phyloP scores from a whole-genome alignment of 1,139 yeast genomes.

The Chernovozyma aurita region DNA sequence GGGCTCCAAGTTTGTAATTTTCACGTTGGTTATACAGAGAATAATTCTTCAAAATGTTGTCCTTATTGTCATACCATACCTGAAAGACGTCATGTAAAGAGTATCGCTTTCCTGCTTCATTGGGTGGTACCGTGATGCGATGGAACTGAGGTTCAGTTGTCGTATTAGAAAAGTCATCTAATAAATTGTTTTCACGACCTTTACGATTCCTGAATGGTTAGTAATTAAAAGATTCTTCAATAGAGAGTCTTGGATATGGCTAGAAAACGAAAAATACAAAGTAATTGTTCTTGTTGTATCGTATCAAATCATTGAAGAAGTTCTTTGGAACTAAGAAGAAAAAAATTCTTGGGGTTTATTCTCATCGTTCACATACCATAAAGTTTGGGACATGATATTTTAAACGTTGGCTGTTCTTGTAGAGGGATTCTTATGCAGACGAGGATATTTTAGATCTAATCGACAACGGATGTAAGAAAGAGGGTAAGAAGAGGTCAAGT shows the following conservation, averaged over 20 bases:
- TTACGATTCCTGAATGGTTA: conserved; percentile 5
- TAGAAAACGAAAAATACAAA: neutral
- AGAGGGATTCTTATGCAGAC: too few species aligned
- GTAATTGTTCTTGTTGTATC: neutral
- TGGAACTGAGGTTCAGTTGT: conserved; percentile 4
- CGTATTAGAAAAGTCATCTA: neutral
- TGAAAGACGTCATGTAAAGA: conserved; percentile 50
- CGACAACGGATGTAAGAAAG: too few species aligned
- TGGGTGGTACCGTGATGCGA: conserved; percentile 28
- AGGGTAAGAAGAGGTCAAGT: too few species aligned
- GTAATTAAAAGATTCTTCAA: conserved; percentile 1
- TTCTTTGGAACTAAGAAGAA: too few species aligned
- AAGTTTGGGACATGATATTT: conserved; percentile 8
- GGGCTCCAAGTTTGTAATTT: conserved; percentile 26
- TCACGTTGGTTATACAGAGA: conserved; percentile 22
- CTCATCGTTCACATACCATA: conserved; percentile 6
- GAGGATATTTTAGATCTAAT: too few species aligned
- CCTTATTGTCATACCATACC: conserved; percentile 47
- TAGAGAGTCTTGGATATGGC: neutral
- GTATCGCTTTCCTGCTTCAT: conserved; percentile 38
- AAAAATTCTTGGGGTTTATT: neutral
- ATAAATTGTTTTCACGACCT: neutral
- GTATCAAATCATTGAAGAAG: too few species aligned
- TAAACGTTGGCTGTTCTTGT: neutral
- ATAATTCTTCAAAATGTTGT: conserved; percentile 24